Evolutionary conservation across 1,284 basidiomycete species (phyloP).

Genomic region (Schizophyllum commune): DNA sequence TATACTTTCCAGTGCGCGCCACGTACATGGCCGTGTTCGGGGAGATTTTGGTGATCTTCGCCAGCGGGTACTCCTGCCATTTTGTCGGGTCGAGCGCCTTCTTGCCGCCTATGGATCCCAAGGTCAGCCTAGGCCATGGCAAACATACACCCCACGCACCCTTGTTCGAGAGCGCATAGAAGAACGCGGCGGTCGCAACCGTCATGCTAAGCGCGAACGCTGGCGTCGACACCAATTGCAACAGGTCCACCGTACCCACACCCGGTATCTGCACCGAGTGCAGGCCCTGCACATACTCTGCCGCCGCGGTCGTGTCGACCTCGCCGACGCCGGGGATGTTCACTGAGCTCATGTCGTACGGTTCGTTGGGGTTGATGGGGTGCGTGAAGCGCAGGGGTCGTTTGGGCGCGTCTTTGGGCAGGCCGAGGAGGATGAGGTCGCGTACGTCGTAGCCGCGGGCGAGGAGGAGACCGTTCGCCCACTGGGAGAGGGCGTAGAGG

Average conservation of each 20-base stretch:
- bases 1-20: conserved; percentile 6
- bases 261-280: conserved; percentile 21
- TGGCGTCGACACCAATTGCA: conserved; percentile 35
- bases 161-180: conserved; percentile 21
- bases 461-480: conserved; percentile 35
- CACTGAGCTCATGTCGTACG: conserved; percentile 14
- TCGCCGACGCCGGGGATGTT: conserved; percentile 15
- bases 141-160: neutral
- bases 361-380: conserved; percentile 2
- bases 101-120: conserved; percentile 35
- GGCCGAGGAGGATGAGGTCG: conserved; percentile 55
- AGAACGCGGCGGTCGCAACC: conserved; percentile 27
- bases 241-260: conserved; percentile 28
- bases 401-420: conserved; percentile 22
- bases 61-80: conserved; percentile 81
- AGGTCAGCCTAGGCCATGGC: conserved; percentile 3
- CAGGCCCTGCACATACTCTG: conserved; percentile 15
- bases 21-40: conserved; percentile 90
- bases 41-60: conserved; percentile 81
- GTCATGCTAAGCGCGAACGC: conserved; percentile 30
- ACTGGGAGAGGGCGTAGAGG: conserved; percentile 37
- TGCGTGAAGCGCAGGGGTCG: conserved; percentile 13
- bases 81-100: conserved; percentile 67
- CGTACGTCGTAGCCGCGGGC: conserved; percentile 50
- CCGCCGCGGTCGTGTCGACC: conserved; percentile 9